Conservation (phyloP, 768 basidiomycete species). For the Leccinum variicolor region DNA sequence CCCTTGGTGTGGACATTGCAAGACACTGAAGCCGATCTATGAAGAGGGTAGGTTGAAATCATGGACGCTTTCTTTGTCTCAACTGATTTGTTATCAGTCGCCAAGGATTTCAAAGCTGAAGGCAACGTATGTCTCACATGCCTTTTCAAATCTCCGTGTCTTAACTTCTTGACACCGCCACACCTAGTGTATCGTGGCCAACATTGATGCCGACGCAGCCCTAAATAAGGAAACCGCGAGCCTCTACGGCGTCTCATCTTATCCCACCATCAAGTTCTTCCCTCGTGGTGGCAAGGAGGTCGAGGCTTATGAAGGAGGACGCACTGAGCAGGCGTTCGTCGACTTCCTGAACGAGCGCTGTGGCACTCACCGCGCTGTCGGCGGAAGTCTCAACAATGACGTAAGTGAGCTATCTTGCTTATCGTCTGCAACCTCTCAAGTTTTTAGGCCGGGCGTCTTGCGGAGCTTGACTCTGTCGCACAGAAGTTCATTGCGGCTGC, state of each 20-base stretch:
- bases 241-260: slow-evolving; percentile 73
- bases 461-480: slow-evolving; percentile 76
- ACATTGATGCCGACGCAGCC: slow-evolving; percentile 85
- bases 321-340: slow-evolving; percentile 74
- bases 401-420: slow-evolving; percentile 33
- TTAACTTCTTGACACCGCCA: slow-evolving; percentile 8
- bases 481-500: slow-evolving; percentile 66
- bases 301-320: slow-evolving; percentile 64
- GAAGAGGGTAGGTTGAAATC: slow-evolving; percentile 55
- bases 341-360: slow-evolving; percentile 82
- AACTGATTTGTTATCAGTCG: slow-evolving; percentile 45
- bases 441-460: slow-evolving; percentile 73
- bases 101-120: slow-evolving; percentile 74
- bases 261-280: slow-evolving; percentile 97
- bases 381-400: slow-evolving; percentile 74
- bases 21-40: slow-evolving; percentile 81
- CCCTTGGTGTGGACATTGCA: slow-evolving; percentile 95
- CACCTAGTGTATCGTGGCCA: slow-evolving; percentile 79
- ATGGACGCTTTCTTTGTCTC: background rate
- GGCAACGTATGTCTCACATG: slow-evolving; percentile 48
- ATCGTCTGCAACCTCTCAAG: slow-evolving; percentile 2
- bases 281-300: slow-evolving; percentile 64
- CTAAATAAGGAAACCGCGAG: slow-evolving; percentile 67
- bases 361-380: slow-evolving; percentile 78
- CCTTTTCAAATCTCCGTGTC: background rate